Evolutionary conservation across 257 asterid species (phyloP), one percentile per base, ranked within the genome.

Genomic region (Solanum medicagineum): DNA sequence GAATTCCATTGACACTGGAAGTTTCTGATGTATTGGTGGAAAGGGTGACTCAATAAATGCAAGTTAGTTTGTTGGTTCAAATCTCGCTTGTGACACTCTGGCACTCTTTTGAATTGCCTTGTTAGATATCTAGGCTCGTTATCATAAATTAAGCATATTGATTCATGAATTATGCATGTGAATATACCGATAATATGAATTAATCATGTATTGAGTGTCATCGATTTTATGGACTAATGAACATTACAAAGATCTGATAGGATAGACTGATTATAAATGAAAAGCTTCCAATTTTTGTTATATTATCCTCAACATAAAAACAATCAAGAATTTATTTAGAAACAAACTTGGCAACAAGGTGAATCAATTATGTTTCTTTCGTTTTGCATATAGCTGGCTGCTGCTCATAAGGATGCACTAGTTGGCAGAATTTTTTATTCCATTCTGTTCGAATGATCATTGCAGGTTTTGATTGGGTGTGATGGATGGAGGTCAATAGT

Each of bases 381-480:
- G 7, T 11, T 29, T 29, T n/a, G 24, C 24, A 57, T 57, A 57
- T 57, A 19, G 26, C 24, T 57, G 65, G 26, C 11, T 57, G 63
- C 63, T 19, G 22, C 63, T 19, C 24, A 17, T 56, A 26, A 16
- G 17, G 63, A 57, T 57, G 65, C 65, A 57, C 42, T 81, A 56
- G 8, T 40, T 32, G 26, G 13, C 13, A 20, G 6, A 16, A 59
- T 15, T 55, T 32, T 45, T 29, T 8, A 19, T 65, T 17, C 3
- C 14, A 55, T 68, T 1, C 3, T 32, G 29, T 57, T 44, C 62
- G 57, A 16, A 36, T 60, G 60, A 49, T 56, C n/a, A 10, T 47
- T 77, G 69, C 84, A 90, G 92, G 56, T 87, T 55, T 81, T 88
- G 54, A 88, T 88, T 57, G 91, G 92, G 57, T 90, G 92, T n/a